Percentiles rank a stretch among this genome's conserved stretches.
phyloP scores from a whole-genome alignment of 2,329 filamentous ascomycete genomes.

The Tolypocladium guangdongense region DNA sequence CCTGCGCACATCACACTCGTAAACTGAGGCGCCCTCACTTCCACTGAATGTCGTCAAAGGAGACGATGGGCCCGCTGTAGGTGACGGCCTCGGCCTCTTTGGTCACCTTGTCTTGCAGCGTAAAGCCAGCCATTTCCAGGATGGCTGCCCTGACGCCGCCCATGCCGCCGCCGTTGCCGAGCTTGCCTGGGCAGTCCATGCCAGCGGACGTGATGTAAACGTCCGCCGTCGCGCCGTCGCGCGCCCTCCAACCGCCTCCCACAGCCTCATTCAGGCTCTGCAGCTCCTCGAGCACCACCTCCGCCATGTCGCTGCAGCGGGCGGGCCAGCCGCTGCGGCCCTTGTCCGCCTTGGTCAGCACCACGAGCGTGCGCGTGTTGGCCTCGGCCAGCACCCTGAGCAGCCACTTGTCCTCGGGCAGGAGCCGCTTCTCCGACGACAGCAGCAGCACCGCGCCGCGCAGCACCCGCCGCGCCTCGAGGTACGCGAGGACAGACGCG shows the following conservation, averaged over 20 bases:
- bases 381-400: constrained; percentile 34
- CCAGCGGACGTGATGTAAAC: constrained; percentile 27
- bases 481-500: constrained; percentile 37
- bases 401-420: constrained; percentile 35
- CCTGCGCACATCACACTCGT: background rate
- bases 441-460: constrained; percentile 43
- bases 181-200: constrained; percentile 17
- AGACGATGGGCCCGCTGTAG: constrained; percentile 24
- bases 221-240: constrained; percentile 16
- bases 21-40: constrained; percentile 7
- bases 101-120: constrained; percentile 16
- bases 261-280: constrained; percentile 9
- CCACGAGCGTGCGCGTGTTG: constrained; percentile 33
- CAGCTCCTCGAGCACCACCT: constrained; percentile 16
- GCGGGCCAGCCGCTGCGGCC: constrained; percentile 17
- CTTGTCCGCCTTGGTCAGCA: constrained; percentile 49
- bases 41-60: constrained; percentile 28
- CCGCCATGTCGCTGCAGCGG: constrained; percentile 15
- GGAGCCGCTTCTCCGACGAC: constrained; percentile 39
- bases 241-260: constrained; percentile 17
- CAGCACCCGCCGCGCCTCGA: constrained; percentile 33
- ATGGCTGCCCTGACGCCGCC: constrained; percentile 28
- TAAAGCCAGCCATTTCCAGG: constrained; percentile 28
- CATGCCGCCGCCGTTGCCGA: constrained; percentile 26
- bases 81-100: constrained; percentile 23